Conservation (phyloP, 31 red algal species). For the Odonthalia washingtoniensis region DNA sequence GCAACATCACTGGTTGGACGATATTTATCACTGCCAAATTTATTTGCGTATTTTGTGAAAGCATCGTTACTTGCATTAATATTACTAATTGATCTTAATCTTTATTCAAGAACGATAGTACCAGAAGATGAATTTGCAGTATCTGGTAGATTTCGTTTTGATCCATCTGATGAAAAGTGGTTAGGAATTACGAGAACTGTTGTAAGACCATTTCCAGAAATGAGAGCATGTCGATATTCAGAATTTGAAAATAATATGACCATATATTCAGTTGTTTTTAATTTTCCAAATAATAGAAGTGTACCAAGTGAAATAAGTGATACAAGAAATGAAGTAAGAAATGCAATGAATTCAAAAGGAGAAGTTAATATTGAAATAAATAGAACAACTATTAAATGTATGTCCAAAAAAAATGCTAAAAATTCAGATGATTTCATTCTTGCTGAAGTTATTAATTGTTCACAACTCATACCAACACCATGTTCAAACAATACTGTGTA, state of each 20-base stretch:
- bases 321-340: background rate
- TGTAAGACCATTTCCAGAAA: background rate
- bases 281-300: too few species aligned
- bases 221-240: background rate
- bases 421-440: background rate
- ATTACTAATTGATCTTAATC: background rate
- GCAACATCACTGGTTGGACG: background rate
- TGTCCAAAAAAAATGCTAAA: background rate
- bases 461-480: background rate
- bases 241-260: background rate
- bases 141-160: background rate
- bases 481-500: background rate
- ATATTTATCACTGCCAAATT: background rate
- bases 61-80: background rate
- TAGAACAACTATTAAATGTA: background rate
- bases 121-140: background rate
- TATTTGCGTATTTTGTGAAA: background rate
- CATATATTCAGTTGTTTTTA: background rate
- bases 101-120: background rate
- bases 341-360: background rate
- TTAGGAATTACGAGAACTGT: background rate
- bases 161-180: background rate
- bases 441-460: background rate
- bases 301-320: too few species aligned
- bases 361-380: background rate